Evolutionary conservation across 2,329 filamentous ascomycete species (phyloP).

Genomic region (Trichoderma citrinoviride): DNA sequence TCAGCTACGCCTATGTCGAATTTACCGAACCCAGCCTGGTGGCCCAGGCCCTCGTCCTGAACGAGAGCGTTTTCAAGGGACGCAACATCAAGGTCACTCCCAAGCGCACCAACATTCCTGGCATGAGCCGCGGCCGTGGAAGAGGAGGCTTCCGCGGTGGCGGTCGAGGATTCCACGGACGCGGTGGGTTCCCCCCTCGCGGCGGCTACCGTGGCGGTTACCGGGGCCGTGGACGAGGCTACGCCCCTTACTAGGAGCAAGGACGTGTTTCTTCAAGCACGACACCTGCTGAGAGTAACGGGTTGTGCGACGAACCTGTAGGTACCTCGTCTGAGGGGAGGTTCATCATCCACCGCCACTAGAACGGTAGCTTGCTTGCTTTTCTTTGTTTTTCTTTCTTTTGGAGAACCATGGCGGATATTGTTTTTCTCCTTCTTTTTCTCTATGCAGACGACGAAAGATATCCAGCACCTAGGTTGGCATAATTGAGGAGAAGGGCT

Average conservation of each 20-base stretch:
- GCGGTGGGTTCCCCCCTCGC: slow-evolving; percentile 52
- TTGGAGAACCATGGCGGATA: slow-evolving; percentile 14
- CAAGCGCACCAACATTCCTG: slow-evolving; percentile 94
- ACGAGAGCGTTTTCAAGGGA: slow-evolving; percentile 93
- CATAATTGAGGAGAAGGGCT: slow-evolving; percentile 18
- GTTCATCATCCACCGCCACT: slow-evolving; percentile 17
- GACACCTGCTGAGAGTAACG: slow-evolving; percentile 24
- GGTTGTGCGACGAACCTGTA: slow-evolving; percentile 19
- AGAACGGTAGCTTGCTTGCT: background rate
- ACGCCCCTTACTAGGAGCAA: slow-evolving; percentile 59
- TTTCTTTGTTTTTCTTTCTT: background rate
- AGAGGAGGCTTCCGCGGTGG: slow-evolving; percentile 51
- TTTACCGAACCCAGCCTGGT: slow-evolving; percentile 93
- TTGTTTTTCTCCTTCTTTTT: background rate
- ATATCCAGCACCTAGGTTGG: slow-evolving; percentile 21
- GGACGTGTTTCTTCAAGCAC: slow-evolving; percentile 30
- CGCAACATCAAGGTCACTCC: slow-evolving; percentile 92
- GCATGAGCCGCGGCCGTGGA: slow-evolving; percentile 80
- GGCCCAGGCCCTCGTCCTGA: slow-evolving; percentile 87
- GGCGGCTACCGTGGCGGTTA: slow-evolving; percentile 67
- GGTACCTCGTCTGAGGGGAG: background rate
- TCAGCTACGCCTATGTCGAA: slow-evolving; percentile 96
- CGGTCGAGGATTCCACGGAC: slow-evolving; percentile 44
- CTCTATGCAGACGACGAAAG: slow-evolving; percentile 7
- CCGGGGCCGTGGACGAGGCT: slow-evolving; percentile 63